These are phyloP conservation scores for Ustilago loliicola DNA, from an alignment of 1,284 basidiomycete species.

Conservation along the genomic window DNA sequence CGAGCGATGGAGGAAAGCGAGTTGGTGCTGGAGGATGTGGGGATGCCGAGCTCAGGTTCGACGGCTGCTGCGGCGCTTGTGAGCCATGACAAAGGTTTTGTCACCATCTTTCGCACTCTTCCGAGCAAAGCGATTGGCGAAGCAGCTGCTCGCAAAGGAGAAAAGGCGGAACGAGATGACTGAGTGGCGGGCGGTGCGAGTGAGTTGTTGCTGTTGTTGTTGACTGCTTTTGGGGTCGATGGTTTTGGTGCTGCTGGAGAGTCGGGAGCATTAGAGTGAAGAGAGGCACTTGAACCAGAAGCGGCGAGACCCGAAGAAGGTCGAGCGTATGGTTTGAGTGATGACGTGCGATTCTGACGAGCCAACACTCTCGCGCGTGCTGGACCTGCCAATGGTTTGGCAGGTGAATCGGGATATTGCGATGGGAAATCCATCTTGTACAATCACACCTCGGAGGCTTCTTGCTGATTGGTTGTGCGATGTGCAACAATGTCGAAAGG, in stretches of 20 bases:
- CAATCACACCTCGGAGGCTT: neutral
- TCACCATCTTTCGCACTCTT: constrained; percentile 54
- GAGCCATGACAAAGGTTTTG: constrained; percentile 57
- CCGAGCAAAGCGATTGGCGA: constrained; percentile 51
- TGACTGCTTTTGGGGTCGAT: constrained; percentile 17
- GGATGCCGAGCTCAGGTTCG: constrained; percentile 43
- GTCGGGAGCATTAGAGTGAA: constrained; percentile 24
- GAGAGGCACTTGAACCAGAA: constrained; percentile 24
- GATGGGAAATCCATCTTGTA: constrained; percentile 52
- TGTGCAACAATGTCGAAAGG: neutral
- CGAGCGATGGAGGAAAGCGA: constrained; percentile 50
- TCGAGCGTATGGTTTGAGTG: constrained; percentile 53
- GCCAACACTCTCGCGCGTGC: constrained; percentile 45
- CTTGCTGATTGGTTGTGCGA: neutral
- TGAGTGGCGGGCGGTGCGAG: constrained; percentile 30
- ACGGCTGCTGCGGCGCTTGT: constrained; percentile 31
- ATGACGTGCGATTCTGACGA: constrained; percentile 45
- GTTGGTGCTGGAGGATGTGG: constrained; percentile 49
- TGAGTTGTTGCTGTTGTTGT: constrained; percentile 23
- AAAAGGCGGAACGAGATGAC: constrained; percentile 37
- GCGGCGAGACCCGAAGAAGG: constrained; percentile 17
- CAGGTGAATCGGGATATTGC: constrained; percentile 55
- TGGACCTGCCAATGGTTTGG: constrained; percentile 45
- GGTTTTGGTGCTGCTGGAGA: constrained; percentile 24
- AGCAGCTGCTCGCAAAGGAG: constrained; percentile 46